Evolutionary conservation across 163 green algal genomes (phyloP).

Genomic region (Scenedesmus sp.): DNA sequence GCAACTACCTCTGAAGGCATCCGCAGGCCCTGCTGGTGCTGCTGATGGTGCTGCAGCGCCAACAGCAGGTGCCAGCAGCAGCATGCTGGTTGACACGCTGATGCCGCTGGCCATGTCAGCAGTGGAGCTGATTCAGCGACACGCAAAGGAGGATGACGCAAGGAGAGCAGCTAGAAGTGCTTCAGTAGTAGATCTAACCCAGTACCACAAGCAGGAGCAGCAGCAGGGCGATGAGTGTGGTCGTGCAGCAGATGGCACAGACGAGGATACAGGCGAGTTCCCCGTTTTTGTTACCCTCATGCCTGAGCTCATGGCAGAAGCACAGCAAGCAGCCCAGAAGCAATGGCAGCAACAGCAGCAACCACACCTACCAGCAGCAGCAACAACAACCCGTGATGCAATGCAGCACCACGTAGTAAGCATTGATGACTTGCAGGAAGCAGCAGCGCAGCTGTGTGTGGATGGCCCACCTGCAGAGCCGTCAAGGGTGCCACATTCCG

Average conservation of each 20-base stretch:
- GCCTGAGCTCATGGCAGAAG: neutral
- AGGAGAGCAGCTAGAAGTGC: neutral
- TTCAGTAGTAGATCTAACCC: neutral
- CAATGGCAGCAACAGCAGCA: neutral
- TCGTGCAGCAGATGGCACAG: neutral
- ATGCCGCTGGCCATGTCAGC: neutral
- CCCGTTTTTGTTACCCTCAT: constrained; percentile 26
- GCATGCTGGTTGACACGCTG: neutral
- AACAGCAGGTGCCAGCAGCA: neutral
- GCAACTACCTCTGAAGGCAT: neutral
- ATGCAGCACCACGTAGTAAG: neutral
- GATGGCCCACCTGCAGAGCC: neutral
- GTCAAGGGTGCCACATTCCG: neutral
- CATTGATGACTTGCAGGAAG: neutral
- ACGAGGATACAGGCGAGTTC: neutral
- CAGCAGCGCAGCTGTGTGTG: constrained; percentile 11
- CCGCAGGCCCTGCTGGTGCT: neutral
- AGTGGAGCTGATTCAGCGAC: neutral
- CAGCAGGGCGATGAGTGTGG: neutral
- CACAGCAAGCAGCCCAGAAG: neutral
- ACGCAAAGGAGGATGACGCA: neutral
- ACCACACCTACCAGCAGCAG: neutral
- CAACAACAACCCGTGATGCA: neutral
- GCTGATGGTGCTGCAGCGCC: neutral
- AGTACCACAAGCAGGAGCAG: neutral